Evolutionary conservation across 768 basidiomycete genomes (phyloP), one percentile per base, ranked within the genome.

Genomic region (Mycena rebaudengoi): DNA sequence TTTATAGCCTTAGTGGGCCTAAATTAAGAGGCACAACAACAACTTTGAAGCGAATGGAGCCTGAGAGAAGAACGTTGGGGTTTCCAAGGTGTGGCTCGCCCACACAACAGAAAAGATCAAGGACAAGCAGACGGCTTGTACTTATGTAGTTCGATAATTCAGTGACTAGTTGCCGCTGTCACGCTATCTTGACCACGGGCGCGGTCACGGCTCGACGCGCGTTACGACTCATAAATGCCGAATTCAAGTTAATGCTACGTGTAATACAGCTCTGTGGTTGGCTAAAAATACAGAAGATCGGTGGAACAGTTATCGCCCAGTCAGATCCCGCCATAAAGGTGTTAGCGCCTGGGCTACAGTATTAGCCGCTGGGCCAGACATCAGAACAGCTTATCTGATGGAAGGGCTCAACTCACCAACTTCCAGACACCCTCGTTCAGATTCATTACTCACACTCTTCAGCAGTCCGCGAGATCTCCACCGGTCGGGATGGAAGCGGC

Each of bases 401-500:
- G 62, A 55, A 35, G 33, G 26, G 48, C 41, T 14, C 28, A n/a
- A 74, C 79, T 53, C 77, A 82, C 91, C 91, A 55, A 92, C 89
- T 74, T 89, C 90, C 66, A 90, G 75, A 66, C 82, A 87, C 37
- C 79, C 80, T 64, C 86, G 82, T 69, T 87, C 84, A 45, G 81
- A 76, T 48, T 88, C 87, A 62, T 91, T 88, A 23, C 73, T 68
- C 46, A 91, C 82, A 46, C 85, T 85, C 60, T 79, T 79, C 70
- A 91, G 80, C 33, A 94, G 76, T 28, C 85, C 85, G 40, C 89
- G 81, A 29, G 89, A 87, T 41, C 87, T 80, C 93, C 91, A 95
- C 62, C 90, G 79, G 74, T 94, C 92, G 2, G 91, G 91, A 68
- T 94, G 94, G 73, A 93, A 94, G 52, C 91, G 78, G 39, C 86